A percentile compares a stretch with the other conserved stretches of the same genome.
Evolutionary conservation across 371 early-diverging fungal species (phyloP).

Genomic region (Rhizomucor pusillus): DNA sequence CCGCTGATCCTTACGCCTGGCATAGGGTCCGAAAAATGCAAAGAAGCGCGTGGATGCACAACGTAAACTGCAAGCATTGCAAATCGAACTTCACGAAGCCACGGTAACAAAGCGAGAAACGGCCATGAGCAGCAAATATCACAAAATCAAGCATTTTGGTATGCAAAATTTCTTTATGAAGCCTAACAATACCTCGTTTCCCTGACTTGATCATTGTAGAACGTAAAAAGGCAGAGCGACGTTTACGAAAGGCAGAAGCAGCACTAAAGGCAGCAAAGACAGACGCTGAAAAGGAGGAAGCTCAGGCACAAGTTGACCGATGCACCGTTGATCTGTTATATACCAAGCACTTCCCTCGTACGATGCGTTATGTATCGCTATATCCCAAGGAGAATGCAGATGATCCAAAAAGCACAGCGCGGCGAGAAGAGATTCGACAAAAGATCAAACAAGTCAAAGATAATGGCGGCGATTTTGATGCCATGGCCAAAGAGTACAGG

Average conservation of each 20-base stretch:
- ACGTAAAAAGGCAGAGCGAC: slow-evolving; percentile 36
- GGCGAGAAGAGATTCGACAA: slow-evolving; percentile 18
- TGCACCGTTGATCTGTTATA: slow-evolving; percentile 23
- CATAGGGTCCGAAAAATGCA: slow-evolving; percentile 14
- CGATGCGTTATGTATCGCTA: slow-evolving; percentile 36
- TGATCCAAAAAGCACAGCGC: slow-evolving; percentile 11
- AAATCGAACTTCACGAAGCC: slow-evolving; percentile 34
- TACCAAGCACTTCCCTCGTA: slow-evolving; percentile 30
- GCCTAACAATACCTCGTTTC: not conserved
- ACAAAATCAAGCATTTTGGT: slow-evolving; percentile 39
- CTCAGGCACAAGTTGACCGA: slow-evolving; percentile 18
- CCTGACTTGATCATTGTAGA: slow-evolving; percentile 18
- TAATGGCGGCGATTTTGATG: slow-evolving; percentile 23
- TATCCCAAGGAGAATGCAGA: slow-evolving; percentile 23
- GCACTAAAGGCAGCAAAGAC: slow-evolving; percentile 17
- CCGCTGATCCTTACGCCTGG: too few species aligned
- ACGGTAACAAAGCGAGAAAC: slow-evolving; percentile 34
- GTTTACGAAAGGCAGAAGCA: slow-evolving; percentile 17
- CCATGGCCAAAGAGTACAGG: slow-evolving; percentile 28
- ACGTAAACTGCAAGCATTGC: slow-evolving; percentile 28
- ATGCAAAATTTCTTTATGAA: slow-evolving; percentile 6
- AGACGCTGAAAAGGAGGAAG: slow-evolving; percentile 12
- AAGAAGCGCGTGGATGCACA: slow-evolving; percentile 21
- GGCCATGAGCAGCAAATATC: slow-evolving; percentile 27
- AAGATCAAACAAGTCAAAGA: slow-evolving; percentile 21